Base-by-base conservation (phyloP, 495 filamentous ascomycete genomes). In the Tuber microsphaerosporum region DNA sequence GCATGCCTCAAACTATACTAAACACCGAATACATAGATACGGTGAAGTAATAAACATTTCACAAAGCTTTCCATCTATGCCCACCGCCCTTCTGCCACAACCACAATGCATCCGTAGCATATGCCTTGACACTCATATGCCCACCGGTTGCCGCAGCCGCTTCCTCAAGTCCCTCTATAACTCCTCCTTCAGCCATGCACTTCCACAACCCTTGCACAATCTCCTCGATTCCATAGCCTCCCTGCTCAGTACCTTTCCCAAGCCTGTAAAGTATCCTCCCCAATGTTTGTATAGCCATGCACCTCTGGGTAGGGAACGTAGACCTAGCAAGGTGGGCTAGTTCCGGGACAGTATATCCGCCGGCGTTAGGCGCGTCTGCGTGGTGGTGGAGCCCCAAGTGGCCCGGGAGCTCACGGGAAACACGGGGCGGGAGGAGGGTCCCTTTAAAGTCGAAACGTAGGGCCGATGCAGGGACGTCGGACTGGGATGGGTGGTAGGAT, bases 331-430 rank as follows among this genome's bases (percentile, higher is more conserved):
- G 86, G 26, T 91, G 88, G 12, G 94, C 92, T 2, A 99, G 87
- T 84, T 99, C 95, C 0, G 91, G 91, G 42, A 99, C 87, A 1
- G 96, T 97, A 83, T 99, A 99, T 0, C 95, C 95, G 0, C 95
- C 95, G 0, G 94, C 93, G 80, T 95, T 92, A 19, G 95, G 95
- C 10, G 96, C 94, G 69, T 96, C 90, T 76, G 90, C 94, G 83
- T 99, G 95, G 83, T 99, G 95, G 84, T 99, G 95, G 56, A 99
- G 87, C 2, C 95, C 95, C 41, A 91, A 87, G 20, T 87, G 90
- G 2, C 88, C 87, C 0, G 94, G 90, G 37, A 98, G 88, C 10
- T 87, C 86, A 70, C 92, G 87, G 17, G 93, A 89, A 8, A 88
- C 88, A 41, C 89, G 86, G 1, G 95, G 95, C 0, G 94, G 88